Base-by-base conservation (phyloP, 2,329 filamentous ascomycete species). In the Colletotrichum sp. region DNA sequence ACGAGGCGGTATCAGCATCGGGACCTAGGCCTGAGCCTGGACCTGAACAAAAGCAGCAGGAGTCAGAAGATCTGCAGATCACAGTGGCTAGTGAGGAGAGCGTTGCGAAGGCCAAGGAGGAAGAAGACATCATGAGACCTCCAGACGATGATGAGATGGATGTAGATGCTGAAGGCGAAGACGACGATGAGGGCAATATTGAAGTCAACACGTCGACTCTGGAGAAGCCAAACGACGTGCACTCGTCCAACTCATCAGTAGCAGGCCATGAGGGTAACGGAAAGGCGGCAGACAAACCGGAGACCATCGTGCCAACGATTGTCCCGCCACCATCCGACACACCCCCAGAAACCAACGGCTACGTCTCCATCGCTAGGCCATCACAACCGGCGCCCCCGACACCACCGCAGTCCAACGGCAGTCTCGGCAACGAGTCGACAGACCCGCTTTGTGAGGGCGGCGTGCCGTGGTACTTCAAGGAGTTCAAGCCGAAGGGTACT, bases 391-490 rank as follows among this genome's bases (percentile, higher is more conserved):
- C 85, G 0, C 93, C 93, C 5, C 91, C 93, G 13, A 95, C 93
- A 3, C 93, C 93, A 30, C 93, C 93, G 2, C 90, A 92, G 68
- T 94, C 91, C 1, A 92, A 91, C 77, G 90, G 90, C 60, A 92
- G 90, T 77, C 84, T 91, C 16, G 84, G 83, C 60, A 86, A 85
- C 55, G 84, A 86, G 71, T 83, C 88, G 3, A 78, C 81, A 6
- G 90, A 92, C 44, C 87, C 90, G 15, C 87, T 95, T 60, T 90
- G 90, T 4, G 89, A 93, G 65, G 96, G 96, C 74, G 96, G 96
- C 39, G 88, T 98, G 15, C 92, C 95, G 9, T 98, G 96, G 95
- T 98, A 98, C 84, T 90, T 98, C 75, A 91, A 95, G 81, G 90
- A 92, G 10, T 98, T 98, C 82, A 92, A 97, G 68, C 94, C 95